phyloP scores from a whole-genome alignment of 352 stramenopile species.

The Pythium aquatile region DNA sequence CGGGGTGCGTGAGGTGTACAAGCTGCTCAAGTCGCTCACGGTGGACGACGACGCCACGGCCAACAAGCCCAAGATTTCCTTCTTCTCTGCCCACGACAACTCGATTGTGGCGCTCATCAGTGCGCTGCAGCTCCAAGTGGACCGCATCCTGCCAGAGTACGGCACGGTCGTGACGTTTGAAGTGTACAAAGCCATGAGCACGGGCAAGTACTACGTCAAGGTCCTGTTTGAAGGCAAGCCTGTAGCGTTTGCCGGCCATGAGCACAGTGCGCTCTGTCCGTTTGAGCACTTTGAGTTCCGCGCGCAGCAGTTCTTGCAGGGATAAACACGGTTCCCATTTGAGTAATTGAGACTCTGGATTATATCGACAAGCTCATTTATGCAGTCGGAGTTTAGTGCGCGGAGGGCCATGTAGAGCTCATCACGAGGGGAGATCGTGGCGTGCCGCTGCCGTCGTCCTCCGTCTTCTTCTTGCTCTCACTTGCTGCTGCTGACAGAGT shows the following conservation, averaged over 20 bases:
- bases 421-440: constrained; percentile 25
- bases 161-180: constrained; percentile 71
- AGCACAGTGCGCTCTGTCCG: constrained; percentile 50
- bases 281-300: constrained; percentile 65
- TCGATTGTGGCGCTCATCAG: constrained; percentile 77
- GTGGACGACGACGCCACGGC: constrained; percentile 9
- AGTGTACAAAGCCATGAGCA: constrained; percentile 51
- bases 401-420: constrained; percentile 27
- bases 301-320: constrained; percentile 46
- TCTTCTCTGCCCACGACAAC: constrained; percentile 86
- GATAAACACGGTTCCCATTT: constrained; percentile 1
- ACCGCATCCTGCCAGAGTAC: constrained; percentile 55
- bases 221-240: constrained; percentile 57
- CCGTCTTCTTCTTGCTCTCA: constrained; percentile 21
- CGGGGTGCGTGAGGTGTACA: constrained; percentile 58
- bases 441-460: constrained; percentile 20
- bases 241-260: constrained; percentile 53
- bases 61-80: constrained; percentile 42
- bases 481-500: constrained; percentile 21
- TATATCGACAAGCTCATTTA: background rate
- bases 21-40: constrained; percentile 33
- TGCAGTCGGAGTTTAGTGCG: background rate
- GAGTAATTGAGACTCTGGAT: background rate
- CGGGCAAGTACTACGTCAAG: constrained; percentile 51
- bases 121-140: constrained; percentile 66